A percentile compares a stretch with the other conserved stretches of the same genome.
Conservation (phyloP, 805 yeast species). For the Kodamaea nitidulidarum region DNA sequence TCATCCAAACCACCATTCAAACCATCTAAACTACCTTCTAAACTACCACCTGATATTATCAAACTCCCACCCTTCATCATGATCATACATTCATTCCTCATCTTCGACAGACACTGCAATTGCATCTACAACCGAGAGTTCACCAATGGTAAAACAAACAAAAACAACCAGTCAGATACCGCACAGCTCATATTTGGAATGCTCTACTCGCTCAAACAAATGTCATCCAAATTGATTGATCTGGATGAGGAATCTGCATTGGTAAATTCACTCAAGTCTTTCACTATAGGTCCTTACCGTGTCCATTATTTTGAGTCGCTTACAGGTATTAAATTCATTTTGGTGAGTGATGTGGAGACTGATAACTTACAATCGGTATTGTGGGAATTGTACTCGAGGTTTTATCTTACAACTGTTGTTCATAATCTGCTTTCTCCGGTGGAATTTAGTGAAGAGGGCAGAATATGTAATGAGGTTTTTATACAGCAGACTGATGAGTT, state of each 20-base stretch:
- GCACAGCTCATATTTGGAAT: constrained; percentile 85
- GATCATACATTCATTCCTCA: constrained; percentile 79
- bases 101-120: constrained; percentile 87
- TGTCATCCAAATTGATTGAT: constrained; percentile 53
- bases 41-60: too few relatives aligned
- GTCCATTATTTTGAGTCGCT: constrained; percentile 79
- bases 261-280: constrained; percentile 43
- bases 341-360: constrained; percentile 62
- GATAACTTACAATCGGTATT: constrained; percentile 54
- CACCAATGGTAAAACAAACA: constrained; percentile 33
- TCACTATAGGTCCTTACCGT: constrained; percentile 71
- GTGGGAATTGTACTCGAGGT: constrained; percentile 53
- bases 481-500: constrained; percentile 49
- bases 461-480: constrained; percentile 55
- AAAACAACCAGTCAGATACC: constrained; percentile 59
- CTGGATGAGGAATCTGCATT: constrained; percentile 17
- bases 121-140: constrained; percentile 79
- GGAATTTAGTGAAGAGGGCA: constrained; percentile 43
- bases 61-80: background rate
- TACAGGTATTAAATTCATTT: constrained; percentile 69
- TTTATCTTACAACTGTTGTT: constrained; percentile 58
- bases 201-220: constrained; percentile 70
- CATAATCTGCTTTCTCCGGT: constrained; percentile 52
- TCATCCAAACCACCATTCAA: too few relatives aligned
- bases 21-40: too few relatives aligned